phyloP scores from a whole-genome alignment of 306 rosid species.

The Prunus fruticosa region DNA sequence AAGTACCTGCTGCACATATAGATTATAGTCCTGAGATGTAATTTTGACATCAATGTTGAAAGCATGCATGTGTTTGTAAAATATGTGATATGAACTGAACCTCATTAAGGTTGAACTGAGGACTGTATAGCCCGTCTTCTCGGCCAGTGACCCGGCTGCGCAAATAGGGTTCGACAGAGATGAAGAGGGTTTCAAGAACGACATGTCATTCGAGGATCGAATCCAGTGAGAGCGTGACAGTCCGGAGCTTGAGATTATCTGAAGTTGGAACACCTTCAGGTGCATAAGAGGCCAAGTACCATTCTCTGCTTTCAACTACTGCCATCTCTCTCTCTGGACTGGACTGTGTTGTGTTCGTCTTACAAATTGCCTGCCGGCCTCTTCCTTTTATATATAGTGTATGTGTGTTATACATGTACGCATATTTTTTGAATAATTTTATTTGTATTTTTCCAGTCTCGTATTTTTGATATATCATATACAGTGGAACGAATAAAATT shows the following conservation, averaged over 20 bases:
- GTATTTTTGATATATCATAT: too few species aligned
- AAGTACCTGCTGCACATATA: constrained; percentile 38
- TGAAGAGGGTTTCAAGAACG: constrained; percentile 32
- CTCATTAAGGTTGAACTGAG: constrained; percentile 35
- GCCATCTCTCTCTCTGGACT: background rate
- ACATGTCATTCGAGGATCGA: constrained; percentile 47
- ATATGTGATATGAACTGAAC: constrained; percentile 4
- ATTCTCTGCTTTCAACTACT: constrained; percentile 46
- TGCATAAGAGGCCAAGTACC: constrained; percentile 51
- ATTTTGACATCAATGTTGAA: background rate
- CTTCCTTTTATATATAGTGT: background rate
- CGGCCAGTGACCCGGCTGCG: constrained; percentile 45
- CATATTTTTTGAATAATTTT: too few species aligned
- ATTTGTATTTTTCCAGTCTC: too few species aligned
- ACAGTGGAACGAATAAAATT: too few species aligned
- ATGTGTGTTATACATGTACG: background rate
- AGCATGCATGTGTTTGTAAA: background rate
- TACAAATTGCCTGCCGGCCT: background rate
- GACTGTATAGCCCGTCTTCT: constrained; percentile 36
- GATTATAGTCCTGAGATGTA: background rate
- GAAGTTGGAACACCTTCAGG: constrained; percentile 51
- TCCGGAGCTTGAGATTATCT: constrained; percentile 49
- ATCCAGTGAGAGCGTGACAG: constrained; percentile 25
- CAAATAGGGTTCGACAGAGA: constrained; percentile 53
- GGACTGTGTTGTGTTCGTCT: background rate